phyloP scores from a whole-genome alignment of 1,139 yeast genomes.

The Yamadazyma atmosphaerica region DNA sequence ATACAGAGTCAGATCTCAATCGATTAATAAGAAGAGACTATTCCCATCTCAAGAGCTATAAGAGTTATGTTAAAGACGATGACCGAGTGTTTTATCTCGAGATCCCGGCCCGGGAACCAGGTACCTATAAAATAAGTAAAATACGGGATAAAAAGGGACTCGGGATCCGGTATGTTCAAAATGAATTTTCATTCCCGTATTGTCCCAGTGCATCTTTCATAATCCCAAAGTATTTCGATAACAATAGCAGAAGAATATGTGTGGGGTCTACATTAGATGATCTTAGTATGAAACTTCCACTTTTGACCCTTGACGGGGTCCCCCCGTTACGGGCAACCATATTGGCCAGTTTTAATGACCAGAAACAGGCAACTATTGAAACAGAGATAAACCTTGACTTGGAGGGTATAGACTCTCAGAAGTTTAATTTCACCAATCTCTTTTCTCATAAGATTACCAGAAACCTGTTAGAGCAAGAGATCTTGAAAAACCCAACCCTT shows the following conservation, averaged over 20 bases:
- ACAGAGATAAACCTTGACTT: slow-evolving; percentile 23
- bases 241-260: slow-evolving; percentile 44
- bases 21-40: slow-evolving; percentile 45
- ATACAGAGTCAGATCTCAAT: slow-evolving; percentile 55
- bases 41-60: slow-evolving; percentile 28
- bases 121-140: slow-evolving; percentile 65
- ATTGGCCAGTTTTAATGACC: slow-evolving; percentile 55
- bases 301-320: slow-evolving; percentile 64
- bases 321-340: slow-evolving; percentile 72
- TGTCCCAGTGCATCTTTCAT: slow-evolving; percentile 73
- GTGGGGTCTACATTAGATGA: slow-evolving; percentile 46
- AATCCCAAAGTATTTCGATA: slow-evolving; percentile 27
- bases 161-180: slow-evolving; percentile 61
- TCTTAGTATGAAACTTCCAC: slow-evolving; percentile 33
- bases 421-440: slow-evolving; percentile 11
- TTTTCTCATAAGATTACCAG: slow-evolving; percentile 26
- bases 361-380: slow-evolving; percentile 23
- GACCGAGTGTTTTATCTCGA: slow-evolving; percentile 47
- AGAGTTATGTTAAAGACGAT: slow-evolving; percentile 24
- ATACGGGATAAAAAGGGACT: slow-evolving; percentile 68
- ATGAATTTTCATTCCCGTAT: slow-evolving; percentile 64
- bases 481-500: slow-evolving; percentile 25
- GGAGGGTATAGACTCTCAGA: slow-evolving; percentile 13
- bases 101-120: slow-evolving; percentile 66
- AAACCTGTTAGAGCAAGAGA: slow-evolving; percentile 37